These are phyloP conservation scores for Daphne laureola DNA, from an alignment of 441 rosid species.

Conservation along the genomic window DNA sequence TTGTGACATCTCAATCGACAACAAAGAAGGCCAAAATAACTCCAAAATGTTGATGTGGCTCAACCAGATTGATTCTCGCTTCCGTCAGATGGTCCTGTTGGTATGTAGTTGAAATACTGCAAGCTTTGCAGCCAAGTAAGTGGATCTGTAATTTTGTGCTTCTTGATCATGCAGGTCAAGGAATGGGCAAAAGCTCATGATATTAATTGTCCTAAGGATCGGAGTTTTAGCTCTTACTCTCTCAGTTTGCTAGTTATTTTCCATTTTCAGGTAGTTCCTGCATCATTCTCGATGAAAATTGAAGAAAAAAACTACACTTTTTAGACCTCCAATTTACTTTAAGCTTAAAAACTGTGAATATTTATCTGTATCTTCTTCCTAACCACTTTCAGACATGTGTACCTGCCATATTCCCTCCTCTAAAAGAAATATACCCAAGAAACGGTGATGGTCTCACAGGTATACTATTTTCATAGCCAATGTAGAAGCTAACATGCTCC, in stretches of 20 bases:
- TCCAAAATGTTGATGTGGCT: conserved; percentile 81
- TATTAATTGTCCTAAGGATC: conserved; percentile 62
- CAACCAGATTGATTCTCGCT: conserved; percentile 69
- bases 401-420: conserved; percentile 88
- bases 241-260: conserved; percentile 79
- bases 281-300: background rate
- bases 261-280: conserved; percentile 72
- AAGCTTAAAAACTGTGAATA: too few species aligned
- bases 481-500: background rate
- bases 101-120: conserved; percentile 27
- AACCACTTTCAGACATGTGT: conserved; percentile 61
- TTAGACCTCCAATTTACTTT: too few species aligned
- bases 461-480: conserved; percentile 20
- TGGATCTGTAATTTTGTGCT: conserved; percentile 5
- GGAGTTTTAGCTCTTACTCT: conserved; percentile 75
- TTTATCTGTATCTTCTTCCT: background rate
- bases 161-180: conserved; percentile 57
- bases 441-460: conserved; percentile 75
- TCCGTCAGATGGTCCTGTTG: conserved; percentile 73
- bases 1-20: conserved; percentile 87
- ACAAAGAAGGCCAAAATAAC: conserved; percentile 64
- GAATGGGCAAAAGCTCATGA: conserved; percentile 93
- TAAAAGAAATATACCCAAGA: conserved; percentile 59
- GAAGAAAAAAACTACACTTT: background rate
- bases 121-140: conserved; percentile 6